Evolutionary conservation across 345 rosid genomes (phyloP), one percentile per base, ranked within the genome.

Genomic region (Hibiscus tridactylites): DNA sequence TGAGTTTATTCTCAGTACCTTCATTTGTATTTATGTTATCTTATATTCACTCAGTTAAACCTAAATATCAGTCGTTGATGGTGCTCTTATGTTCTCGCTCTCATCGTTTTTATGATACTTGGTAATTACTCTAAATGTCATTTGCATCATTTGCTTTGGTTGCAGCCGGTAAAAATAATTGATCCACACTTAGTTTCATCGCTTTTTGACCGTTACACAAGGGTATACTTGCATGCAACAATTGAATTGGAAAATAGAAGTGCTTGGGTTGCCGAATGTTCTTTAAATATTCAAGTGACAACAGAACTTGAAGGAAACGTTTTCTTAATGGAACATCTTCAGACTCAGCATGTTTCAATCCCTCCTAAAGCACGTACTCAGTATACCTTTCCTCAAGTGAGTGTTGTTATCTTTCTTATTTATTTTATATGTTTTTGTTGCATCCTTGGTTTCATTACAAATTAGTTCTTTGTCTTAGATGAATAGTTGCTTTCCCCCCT

Each of bases 181-280:
- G 99, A 92, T 85, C 99, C 99, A 68, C 99, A 95, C 82, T 60
- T 95, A 84, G 99, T 90, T 79, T 88, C 97, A 13, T 84, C 97
- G 67, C 90, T 92, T 83, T 89, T 71, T 71, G 97, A 95, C 72
- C 26, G 75, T 73, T 89, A 90, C 79, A 79, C 77, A 73, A 87
- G 97, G 79, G 91, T 79, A 26, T 95, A 92, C 82, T 73, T 95
- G 82, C 91, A 95, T 80, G 84, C 85, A 24, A 88, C 96, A 65
- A 75, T 87, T 70, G 97, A 95, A 76, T 73, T 95, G 78, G 89
- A 89, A 80, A 95, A 95, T 81, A 86, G 72, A 82, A 84, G 92
- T 77, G 5, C 88, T 16, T 79, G 78, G 86, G 83, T 52, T 77
- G 90, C 90, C 44, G 92, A 90, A 6, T 95, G 99, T 76, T 84